Evolutionary conservation across 805 yeast genomes (phyloP), one percentile per base, ranked within the genome.

Genomic region (Starmerella floricola): DNA sequence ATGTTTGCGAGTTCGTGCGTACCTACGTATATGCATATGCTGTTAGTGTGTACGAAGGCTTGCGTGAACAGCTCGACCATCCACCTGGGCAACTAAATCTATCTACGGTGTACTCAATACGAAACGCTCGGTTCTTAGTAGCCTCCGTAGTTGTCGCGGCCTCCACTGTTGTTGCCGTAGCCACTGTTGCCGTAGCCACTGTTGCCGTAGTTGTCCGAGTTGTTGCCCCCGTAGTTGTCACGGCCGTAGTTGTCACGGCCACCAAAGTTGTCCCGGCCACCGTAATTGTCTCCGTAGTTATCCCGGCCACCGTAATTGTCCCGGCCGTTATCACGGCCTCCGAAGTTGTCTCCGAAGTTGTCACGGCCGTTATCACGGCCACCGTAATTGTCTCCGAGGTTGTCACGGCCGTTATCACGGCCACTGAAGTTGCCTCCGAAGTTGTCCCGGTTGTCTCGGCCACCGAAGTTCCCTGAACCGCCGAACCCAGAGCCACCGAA

Each of bases 211-310:
- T 8, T 20, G 41, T 37, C 23, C 17, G 6, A 24, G 26, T 8
- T 18, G 20, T 32, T 13, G 26, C 40, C 37, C 6, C 45, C 41
- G 38, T 3, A 31, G 42, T 38, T 35, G 24, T 34, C 35, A 16
- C 26, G 17, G 24, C 40, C 42, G 42, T 32, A 30, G 42, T 27
- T 35, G 36, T 17, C 35, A 15, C 28, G 20, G 23, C 44, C 39
- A 27, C 44, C 36, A n/a, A n/a, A n/a, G n/a, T n/a, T n/a, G n/a
- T n/a, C n/a, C n/a, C n/a, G n/a, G n/a, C n/a, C n/a, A n/a, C n/a
- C n/a, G 33, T 8, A 23, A 19, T 23, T 15, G 26, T 16, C 38
- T 3, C 27, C 33, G 30, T 16, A 4, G 29, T 11, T 10, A 29
- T 21, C 15, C 15, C 23, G 16, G 19, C 26, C 36, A 24, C 19